Percentiles rank a stretch among this genome's conserved stretches.
phyloP scores from a whole-genome alignment of 257 asterid genomes.

The Solanum dulcamara region DNA sequence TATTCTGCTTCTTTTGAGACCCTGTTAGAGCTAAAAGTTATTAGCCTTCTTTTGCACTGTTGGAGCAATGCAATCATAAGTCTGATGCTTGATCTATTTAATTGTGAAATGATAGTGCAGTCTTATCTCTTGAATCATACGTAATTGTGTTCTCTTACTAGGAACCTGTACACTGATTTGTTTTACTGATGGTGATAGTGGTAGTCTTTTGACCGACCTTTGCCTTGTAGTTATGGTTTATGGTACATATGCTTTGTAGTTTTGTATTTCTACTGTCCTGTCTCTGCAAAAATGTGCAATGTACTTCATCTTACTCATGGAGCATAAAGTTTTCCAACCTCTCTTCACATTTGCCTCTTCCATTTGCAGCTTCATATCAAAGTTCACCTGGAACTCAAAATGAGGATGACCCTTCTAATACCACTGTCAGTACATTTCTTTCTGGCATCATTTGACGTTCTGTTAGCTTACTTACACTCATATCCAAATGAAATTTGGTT shows the following conservation, averaged over 20 bases:
- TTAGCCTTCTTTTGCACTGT: background rate
- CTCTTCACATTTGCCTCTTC: background rate
- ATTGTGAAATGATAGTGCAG: background rate
- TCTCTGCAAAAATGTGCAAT: background rate
- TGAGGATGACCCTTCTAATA: constrained; percentile 81
- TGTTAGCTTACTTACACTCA: background rate
- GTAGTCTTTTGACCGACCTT: background rate
- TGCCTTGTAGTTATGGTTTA: background rate
- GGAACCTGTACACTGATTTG: background rate
- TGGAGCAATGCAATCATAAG: background rate
- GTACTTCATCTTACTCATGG: background rate
- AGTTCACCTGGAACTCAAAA: constrained; percentile 63
- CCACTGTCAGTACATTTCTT: constrained; percentile 53
- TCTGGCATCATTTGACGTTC: background rate
- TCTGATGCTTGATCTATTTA: background rate
- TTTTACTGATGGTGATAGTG: background rate
- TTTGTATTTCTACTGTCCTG: background rate
- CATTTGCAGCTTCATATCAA: constrained; percentile 58
- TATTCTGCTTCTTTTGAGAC: background rate
- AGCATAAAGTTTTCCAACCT: background rate
- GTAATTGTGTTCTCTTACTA: background rate
- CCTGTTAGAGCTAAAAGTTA: background rate
- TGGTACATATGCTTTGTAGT: background rate
- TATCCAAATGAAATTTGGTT: background rate
- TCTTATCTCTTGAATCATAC: background rate